phyloP scores from a whole-genome alignment of 2,329 filamentous ascomycete genomes.

The Ophiostoma quercus region DNA sequence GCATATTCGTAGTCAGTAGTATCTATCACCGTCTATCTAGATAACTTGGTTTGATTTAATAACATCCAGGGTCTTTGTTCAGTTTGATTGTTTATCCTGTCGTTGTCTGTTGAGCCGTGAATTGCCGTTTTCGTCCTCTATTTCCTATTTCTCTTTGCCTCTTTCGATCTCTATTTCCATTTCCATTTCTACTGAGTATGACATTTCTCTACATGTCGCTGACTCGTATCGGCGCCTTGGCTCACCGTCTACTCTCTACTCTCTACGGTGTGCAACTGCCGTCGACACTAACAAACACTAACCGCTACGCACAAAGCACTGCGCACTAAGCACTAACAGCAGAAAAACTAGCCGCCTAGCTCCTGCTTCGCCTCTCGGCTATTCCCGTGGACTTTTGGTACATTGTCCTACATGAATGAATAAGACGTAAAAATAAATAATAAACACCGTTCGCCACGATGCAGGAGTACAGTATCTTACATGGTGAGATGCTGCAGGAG shows the following conservation, averaged over 20 bases:
- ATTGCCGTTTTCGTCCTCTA: neutral
- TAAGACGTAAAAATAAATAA: neutral
- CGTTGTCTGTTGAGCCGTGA: neutral
- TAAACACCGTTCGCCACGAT: neutral
- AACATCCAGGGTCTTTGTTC: neutral
- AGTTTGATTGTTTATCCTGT: neutral
- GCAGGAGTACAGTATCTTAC: constrained; percentile 1
- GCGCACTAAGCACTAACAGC: neutral
- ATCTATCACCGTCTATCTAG: no score
- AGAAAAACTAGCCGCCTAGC: constrained; percentile 1
- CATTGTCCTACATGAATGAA: neutral
- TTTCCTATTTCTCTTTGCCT: neutral
- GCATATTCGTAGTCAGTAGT: no score
- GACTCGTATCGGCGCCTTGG: neutral
- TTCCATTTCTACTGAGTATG: neutral
- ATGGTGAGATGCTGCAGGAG: neutral
- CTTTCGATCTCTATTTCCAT: neutral
- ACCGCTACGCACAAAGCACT: neutral
- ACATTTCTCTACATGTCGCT: neutral
- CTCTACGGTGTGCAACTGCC: neutral
- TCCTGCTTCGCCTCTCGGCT: constrained; percentile 2
- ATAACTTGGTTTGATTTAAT: no score
- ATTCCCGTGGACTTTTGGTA: neutral
- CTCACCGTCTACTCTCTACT: neutral
- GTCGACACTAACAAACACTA: neutral